phyloP scores from a whole-genome alignment of 371 early-diverging fungal species.

The Rhizopus sp. region DNA sequence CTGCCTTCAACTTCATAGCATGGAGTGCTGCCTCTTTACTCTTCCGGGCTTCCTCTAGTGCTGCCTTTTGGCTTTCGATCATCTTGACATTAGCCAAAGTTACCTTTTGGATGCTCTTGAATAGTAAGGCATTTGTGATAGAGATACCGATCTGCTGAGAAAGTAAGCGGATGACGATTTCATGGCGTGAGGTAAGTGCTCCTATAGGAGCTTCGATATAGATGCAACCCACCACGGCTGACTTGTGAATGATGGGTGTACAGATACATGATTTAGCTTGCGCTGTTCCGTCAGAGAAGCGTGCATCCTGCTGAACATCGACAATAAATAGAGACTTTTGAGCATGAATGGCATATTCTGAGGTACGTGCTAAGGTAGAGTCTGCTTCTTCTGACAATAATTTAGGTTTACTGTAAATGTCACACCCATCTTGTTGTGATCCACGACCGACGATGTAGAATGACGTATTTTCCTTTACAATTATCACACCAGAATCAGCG shows the following conservation, averaged over 20 bases:
- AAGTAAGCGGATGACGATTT: conserved; percentile 51
- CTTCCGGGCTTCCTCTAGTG: conserved; percentile 51
- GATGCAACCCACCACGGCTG: conserved; percentile 57
- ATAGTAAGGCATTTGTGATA: conserved; percentile 60
- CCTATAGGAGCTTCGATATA: conserved; percentile 60
- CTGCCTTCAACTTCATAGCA: conserved; percentile 53
- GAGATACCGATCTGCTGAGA: conserved; percentile 65
- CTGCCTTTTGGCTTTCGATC: conserved; percentile 54
- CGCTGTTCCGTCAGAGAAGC: conserved; percentile 40
- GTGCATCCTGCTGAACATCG: conserved; percentile 43
- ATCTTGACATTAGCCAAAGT: conserved; percentile 49
- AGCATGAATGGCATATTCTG: conserved; percentile 43
- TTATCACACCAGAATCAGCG: conserved; percentile 51
- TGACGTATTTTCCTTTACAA: conserved; percentile 45
- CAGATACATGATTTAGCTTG: conserved; percentile 54
- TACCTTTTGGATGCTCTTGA: conserved; percentile 53
- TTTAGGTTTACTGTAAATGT: conserved; percentile 36
- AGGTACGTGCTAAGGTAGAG: conserved; percentile 39
- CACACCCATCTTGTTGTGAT: conserved; percentile 43
- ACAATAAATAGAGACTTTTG: conserved; percentile 43
- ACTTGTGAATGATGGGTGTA: conserved; percentile 59
- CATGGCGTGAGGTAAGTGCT: conserved; percentile 53
- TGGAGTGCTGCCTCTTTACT: conserved; percentile 53
- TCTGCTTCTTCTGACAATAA: conserved; percentile 41
- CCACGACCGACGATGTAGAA: conserved; percentile 44